phyloP scores from a whole-genome alignment of 139 green algal genomes.

The Pseudopediastrum boryanum region DNA sequence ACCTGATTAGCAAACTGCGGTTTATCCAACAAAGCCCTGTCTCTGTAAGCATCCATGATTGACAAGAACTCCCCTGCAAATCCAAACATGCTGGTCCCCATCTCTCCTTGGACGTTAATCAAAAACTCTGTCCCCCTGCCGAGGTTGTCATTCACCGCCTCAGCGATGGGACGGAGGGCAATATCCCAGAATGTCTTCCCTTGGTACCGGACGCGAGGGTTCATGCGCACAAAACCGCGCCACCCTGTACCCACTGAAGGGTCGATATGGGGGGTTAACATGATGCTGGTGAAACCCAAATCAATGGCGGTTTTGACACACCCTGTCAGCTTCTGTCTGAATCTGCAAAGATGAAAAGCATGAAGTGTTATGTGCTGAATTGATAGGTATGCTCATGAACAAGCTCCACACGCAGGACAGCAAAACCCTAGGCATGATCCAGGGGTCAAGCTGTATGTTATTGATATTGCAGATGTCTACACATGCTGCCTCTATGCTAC shows the following conservation, averaged over 20 bases:
- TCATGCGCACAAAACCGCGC: not conserved
- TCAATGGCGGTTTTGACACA: conserved; percentile 3
- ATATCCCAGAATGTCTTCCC: conserved; percentile 27
- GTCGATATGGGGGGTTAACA: conserved; percentile 24
- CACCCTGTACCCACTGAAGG: not conserved
- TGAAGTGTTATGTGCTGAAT: too few relatives aligned
- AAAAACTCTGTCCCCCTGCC: conserved; percentile 19
- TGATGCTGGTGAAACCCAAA: conserved; percentile 27
- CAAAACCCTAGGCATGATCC: too few relatives aligned
- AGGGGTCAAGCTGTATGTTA: too few relatives aligned
- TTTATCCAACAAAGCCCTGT: too few relatives aligned
- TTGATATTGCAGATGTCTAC: too few relatives aligned
- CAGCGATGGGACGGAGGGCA: conserved; percentile 9
- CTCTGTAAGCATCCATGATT: too few relatives aligned
- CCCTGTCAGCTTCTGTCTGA: not conserved
- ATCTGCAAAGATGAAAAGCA: too few relatives aligned
- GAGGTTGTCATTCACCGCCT: conserved; percentile 13
- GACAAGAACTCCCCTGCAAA: too few relatives aligned
- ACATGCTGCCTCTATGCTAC: too few relatives aligned
- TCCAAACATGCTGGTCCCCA: conserved; percentile 16
- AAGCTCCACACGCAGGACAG: too few relatives aligned
- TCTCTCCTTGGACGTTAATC: conserved; percentile 21
- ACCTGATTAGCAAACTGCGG: too few relatives aligned
- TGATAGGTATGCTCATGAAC: too few relatives aligned
- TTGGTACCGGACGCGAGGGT: not conserved